phyloP scores from a whole-genome alignment of 768 basidiomycete species.

The Serendipita indica region DNA sequence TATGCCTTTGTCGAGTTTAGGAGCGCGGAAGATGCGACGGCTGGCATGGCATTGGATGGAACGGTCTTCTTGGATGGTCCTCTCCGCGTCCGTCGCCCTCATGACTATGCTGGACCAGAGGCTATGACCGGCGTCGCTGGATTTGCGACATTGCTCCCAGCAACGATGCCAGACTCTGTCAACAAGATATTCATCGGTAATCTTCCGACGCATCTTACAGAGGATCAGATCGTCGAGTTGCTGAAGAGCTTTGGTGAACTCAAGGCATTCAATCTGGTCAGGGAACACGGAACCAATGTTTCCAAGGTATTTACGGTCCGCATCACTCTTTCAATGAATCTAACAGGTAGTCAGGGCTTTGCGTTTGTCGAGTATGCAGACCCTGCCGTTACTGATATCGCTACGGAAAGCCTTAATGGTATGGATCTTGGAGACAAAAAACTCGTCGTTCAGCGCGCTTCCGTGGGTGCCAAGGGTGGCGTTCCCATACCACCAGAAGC shows the following conservation, averaged over 20 bases:
- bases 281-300: slow-evolving; percentile 75
- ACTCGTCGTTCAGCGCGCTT: slow-evolving; percentile 92
- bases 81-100: slow-evolving; percentile 95
- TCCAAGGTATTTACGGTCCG: slow-evolving; percentile 52
- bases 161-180: slow-evolving; percentile 72
- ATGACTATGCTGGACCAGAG: slow-evolving; percentile 81
- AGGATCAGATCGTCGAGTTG: slow-evolving; percentile 96
- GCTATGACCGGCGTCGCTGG: slow-evolving; percentile 29
- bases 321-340: not conserved
- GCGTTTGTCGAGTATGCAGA: slow-evolving; percentile 99
- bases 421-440: slow-evolving; percentile 96
- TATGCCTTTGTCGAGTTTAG: slow-evolving; percentile 99
- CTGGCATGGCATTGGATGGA: slow-evolving; percentile 95
- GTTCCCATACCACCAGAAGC: slow-evolving; percentile 57
- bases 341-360: slow-evolving; percentile 53
- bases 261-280: slow-evolving; percentile 93
- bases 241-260: slow-evolving; percentile 96
- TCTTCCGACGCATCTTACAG: slow-evolving; percentile 86
- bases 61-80: slow-evolving; percentile 89
- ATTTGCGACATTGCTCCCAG: slow-evolving; percentile 23
- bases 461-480: slow-evolving; percentile 74
- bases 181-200: slow-evolving; percentile 98
- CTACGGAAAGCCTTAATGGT: slow-evolving; percentile 88
- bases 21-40: slow-evolving; percentile 88
- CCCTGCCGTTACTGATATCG: slow-evolving; percentile 74